A percentile compares a stretch with the other conserved stretches of the same genome.
phyloP scores from a whole-genome alignment of 805 yeast species.

The Candida silvicultrix region DNA sequence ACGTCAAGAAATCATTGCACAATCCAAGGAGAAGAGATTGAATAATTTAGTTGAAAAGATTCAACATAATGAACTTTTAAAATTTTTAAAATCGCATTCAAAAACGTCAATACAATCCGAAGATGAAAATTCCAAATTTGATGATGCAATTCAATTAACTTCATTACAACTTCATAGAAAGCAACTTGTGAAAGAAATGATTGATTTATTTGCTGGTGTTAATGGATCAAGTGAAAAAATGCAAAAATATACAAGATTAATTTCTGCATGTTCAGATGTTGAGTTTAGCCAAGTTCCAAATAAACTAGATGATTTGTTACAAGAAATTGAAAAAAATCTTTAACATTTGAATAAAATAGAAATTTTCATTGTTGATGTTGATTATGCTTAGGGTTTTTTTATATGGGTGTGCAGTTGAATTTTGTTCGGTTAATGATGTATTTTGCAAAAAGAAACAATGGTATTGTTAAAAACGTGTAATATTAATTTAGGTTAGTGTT shows the following conservation, averaged over 20 bases:
- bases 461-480: neutral
- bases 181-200: conserved; percentile 27
- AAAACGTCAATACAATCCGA: neutral
- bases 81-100: neutral
- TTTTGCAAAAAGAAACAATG: neutral
- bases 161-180: conserved; percentile 37
- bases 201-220: conserved; percentile 25
- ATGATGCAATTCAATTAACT: conserved; percentile 27
- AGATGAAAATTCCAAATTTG: conserved; percentile 2
- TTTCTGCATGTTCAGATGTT: conserved; percentile 63
- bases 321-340: conserved; percentile 17
- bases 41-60: conserved; percentile 23
- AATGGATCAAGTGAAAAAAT: conserved; percentile 39
- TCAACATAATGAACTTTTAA: conserved; percentile 18
- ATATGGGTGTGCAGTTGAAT: neutral
- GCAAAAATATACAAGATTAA: conserved; percentile 61
- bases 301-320: conserved; percentile 52
- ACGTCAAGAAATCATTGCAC: conserved; percentile 13
- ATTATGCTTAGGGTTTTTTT: too few species aligned
- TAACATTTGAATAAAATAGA: neutral
- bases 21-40: conserved; percentile 20
- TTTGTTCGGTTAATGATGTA: too few species aligned
- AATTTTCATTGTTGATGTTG: neutral
- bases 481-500: neutral
- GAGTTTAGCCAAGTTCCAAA: conserved; percentile 62